Evolutionary conservation across 192 early-diverging fungal genomes (phyloP).

Genomic region (Haplosporangium gracile): DNA sequence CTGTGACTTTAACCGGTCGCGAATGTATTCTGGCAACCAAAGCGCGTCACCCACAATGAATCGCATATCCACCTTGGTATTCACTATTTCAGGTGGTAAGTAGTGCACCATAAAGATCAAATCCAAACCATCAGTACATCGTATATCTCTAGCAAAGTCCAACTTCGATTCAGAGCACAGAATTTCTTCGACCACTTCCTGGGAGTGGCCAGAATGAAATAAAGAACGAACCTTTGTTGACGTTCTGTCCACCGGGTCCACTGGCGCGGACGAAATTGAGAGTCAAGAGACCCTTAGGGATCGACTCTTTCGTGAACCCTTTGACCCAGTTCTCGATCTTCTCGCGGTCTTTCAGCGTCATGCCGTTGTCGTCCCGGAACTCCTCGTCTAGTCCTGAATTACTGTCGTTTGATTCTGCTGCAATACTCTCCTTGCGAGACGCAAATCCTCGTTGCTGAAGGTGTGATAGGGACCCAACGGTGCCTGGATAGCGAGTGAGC

Average conservation of each 20-base stretch:
- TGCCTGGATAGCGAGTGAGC: not conserved
- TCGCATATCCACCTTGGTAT: slow-evolving; percentile 88
- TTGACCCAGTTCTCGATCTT: slow-evolving; percentile 60
- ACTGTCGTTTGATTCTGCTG: not conserved
- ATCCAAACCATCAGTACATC: not conserved
- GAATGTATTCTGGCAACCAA: slow-evolving; percentile 84
- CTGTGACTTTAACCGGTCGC: slow-evolving; percentile 66
- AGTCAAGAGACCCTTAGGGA: slow-evolving; percentile 71
- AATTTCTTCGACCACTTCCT: not conserved
- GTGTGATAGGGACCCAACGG: not conserved
- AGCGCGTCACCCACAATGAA: slow-evolving; percentile 72
- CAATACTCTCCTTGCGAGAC: not conserved
- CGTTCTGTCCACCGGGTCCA: slow-evolving; percentile 94
- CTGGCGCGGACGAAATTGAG: slow-evolving; percentile 78
- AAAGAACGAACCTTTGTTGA: slow-evolving; percentile 81
- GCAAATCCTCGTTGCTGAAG: slow-evolving; percentile 17
- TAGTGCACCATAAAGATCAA: not conserved
- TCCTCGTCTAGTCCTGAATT: slow-evolving; percentile 20
- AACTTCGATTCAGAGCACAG: not conserved
- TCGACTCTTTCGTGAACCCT: slow-evolving; percentile 65
- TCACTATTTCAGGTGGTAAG: slow-evolving; percentile 63
- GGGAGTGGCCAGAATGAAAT: not conserved
- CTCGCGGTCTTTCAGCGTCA: slow-evolving; percentile 50
- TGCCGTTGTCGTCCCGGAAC: slow-evolving; percentile 42
- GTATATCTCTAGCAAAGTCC: not conserved